These are phyloP conservation scores for Abelmoschus esculentus DNA, from an alignment of 345 rosid genomes.

Conservation along the genomic window DNA sequence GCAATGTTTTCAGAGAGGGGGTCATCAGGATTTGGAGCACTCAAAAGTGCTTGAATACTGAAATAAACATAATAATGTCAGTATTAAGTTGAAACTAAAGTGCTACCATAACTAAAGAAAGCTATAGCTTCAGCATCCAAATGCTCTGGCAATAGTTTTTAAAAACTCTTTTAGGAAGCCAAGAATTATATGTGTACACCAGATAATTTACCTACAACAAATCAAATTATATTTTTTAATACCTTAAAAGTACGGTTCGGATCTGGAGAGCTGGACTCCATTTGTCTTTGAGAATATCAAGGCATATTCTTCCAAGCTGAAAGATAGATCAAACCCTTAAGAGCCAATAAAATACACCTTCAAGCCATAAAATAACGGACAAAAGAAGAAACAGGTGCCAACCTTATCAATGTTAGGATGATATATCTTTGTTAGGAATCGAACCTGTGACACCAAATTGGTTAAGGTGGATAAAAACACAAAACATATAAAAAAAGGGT, in stretches of 20 bases:
- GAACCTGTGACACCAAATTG: constrained; percentile 51
- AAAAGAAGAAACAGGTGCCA: constrained; percentile 5
- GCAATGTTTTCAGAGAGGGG: constrained; percentile 98
- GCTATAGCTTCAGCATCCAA: neutral
- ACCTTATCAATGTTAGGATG: constrained; percentile 99
- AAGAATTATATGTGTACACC: neutral
- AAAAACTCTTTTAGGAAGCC: neutral
- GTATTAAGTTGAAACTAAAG: neutral
- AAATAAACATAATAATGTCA: neutral
- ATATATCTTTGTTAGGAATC: constrained; percentile 95
- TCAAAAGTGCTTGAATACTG: constrained; percentile 93
- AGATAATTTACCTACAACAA: neutral
- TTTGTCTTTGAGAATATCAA: constrained; percentile 94
- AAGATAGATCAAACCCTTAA: neutral
- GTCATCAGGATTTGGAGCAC: constrained; percentile 99
- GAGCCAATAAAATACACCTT: constrained; percentile 2
- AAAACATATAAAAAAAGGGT: neutral
- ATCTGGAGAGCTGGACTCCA: constrained; percentile 99
- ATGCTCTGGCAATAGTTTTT: neutral
- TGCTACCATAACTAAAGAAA: neutral
- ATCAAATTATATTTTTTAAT: constrained; percentile 8
- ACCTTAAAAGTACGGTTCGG: constrained; percentile 96
- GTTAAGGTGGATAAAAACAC: neutral
- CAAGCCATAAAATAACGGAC: neutral
- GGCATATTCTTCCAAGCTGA: constrained; percentile 97